phyloP scores from a whole-genome alignment of 1,284 basidiomycete genomes.

The Naganishia albida region DNA sequence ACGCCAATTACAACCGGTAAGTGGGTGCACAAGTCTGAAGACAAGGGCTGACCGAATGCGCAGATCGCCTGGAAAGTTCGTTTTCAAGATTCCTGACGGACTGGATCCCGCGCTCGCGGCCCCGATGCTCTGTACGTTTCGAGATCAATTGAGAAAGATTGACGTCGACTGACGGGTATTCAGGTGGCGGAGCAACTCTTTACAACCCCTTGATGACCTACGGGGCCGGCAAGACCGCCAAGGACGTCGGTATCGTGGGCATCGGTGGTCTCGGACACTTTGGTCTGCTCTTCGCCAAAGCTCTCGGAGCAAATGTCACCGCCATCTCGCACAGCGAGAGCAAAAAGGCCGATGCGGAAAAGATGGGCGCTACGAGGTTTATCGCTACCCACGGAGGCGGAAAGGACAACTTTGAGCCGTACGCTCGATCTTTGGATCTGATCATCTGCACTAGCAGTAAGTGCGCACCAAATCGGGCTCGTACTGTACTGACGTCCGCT shows the following conservation, averaged over 20 bases:
- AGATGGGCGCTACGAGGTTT: conserved; percentile 55
- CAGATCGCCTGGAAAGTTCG: conserved; percentile 56
- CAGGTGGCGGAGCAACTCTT: conserved; percentile 52
- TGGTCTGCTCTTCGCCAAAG: conserved; percentile 57
- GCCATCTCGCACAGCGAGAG: conserved; percentile 56
- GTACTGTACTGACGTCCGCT: conserved; percentile 11
- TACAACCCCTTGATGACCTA: conserved; percentile 56
- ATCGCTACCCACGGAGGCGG: conserved; percentile 46
- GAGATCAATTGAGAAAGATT: conserved; percentile 35
- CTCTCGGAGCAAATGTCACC: conserved; percentile 62
- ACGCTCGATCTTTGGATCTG: conserved; percentile 52
- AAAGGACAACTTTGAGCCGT: conserved; percentile 39
- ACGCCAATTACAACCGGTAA: conserved; percentile 54
- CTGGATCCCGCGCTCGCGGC: conserved; percentile 60
- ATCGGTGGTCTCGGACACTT: conserved; percentile 55
- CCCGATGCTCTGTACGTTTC: conserved; percentile 53
- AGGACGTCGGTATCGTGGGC: conserved; percentile 57
- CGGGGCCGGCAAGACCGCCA: conserved; percentile 57
- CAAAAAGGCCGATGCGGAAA: conserved; percentile 57
- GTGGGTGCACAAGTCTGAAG: background rate
- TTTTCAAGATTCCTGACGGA: conserved; percentile 64
- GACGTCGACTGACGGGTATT: conserved; percentile 39
- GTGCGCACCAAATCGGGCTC: conserved; percentile 1
- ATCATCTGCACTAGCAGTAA: conserved; percentile 54
- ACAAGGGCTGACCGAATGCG: background rate